These are phyloP conservation scores for Penicillium hesseltinei DNA, from an alignment of 2,329 filamentous ascomycete species.

Conservation along the genomic window DNA sequence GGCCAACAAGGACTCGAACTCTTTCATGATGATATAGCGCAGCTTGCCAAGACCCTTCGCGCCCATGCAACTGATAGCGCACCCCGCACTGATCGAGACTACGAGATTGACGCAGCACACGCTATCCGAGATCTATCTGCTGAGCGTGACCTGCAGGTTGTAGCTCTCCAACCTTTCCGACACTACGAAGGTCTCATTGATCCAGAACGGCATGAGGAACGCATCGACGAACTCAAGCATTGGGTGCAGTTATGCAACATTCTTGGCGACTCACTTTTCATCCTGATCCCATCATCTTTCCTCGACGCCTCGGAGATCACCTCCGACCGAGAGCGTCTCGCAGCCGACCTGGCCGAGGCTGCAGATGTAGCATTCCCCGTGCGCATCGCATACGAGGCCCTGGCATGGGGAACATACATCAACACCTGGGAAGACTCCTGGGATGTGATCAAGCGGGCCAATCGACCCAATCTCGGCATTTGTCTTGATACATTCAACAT, in stretches of 20 bases:
- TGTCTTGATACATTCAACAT: conserved; percentile 79
- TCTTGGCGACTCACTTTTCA: conserved; percentile 21
- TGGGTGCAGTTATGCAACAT: conserved; percentile 19
- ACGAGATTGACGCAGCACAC: conserved; percentile 53
- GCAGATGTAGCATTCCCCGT: conserved; percentile 23
- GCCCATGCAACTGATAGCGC: conserved; percentile 23
- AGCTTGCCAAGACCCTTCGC: conserved; percentile 54
- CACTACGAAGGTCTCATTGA: conserved; percentile 62
- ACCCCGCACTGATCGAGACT: conserved; percentile 51
- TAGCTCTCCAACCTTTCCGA: conserved; percentile 69
- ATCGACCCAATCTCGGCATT: conserved; percentile 69
- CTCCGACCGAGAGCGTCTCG: conserved; percentile 19
- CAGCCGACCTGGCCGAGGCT: conserved; percentile 19
- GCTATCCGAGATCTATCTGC: conserved; percentile 55
- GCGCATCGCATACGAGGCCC: conserved; percentile 64
- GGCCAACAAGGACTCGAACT: conserved; percentile 65
- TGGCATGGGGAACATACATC: conserved; percentile 68
- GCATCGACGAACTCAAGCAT: conserved; percentile 22
- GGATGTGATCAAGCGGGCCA: conserved; percentile 64
- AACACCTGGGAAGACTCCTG: conserved; percentile 71
- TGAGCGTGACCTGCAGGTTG: conserved; percentile 54
- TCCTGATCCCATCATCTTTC: conserved; percentile 27
- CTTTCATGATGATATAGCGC: conserved; percentile 65
- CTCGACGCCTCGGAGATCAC: conserved; percentile 19
- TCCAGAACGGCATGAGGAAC: conserved; percentile 12